phyloP scores from a whole-genome alignment of 768 basidiomycete species.

The Tricholoma saponaceum region DNA sequence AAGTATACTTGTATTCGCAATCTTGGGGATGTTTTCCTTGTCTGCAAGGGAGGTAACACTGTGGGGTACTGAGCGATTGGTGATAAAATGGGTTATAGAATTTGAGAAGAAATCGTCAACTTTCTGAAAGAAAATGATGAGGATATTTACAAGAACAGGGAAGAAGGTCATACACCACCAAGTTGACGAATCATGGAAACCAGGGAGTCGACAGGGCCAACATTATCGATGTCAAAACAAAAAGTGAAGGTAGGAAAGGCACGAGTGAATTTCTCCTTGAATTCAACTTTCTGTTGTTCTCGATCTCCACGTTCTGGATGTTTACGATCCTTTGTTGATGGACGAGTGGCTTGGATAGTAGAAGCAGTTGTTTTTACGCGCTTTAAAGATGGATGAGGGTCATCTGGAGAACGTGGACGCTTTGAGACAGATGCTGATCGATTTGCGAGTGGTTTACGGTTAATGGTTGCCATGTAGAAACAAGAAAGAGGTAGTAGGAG shows the following conservation, averaged over 20 bases:
- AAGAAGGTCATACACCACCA: slow-evolving; percentile 60
- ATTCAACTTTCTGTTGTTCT: slow-evolving; percentile 61
- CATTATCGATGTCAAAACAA: slow-evolving; percentile 59
- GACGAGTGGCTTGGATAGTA: slow-evolving; percentile 20
- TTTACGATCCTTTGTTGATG: slow-evolving; percentile 42
- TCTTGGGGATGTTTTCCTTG: slow-evolving; percentile 62
- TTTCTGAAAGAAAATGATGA: slow-evolving; percentile 39
- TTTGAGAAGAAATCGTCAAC: slow-evolving; percentile 88
- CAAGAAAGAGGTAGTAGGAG: too few relatives aligned
- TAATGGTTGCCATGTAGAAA: slow-evolving; percentile 39
- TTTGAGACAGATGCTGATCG: slow-evolving; percentile 32
- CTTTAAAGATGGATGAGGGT: slow-evolving; percentile 26
- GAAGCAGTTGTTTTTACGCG: slow-evolving; percentile 36
- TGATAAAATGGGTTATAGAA: slow-evolving; percentile 85
- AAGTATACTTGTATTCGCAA: slow-evolving; percentile 26
- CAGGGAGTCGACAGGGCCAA: neutral
- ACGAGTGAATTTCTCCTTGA: slow-evolving; percentile 76
- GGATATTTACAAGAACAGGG: slow-evolving; percentile 1
- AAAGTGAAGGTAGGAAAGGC: slow-evolving; percentile 85
- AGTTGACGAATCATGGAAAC: slow-evolving; percentile 51
- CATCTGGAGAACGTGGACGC: slow-evolving; percentile 50
- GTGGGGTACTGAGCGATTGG: slow-evolving; percentile 42
- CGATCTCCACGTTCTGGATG: slow-evolving; percentile 48
- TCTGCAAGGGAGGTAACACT: slow-evolving; percentile 35
- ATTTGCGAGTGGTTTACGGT: slow-evolving; percentile 45